Percentiles rank a stretch among this genome's conserved stretches.
Conservation (phyloP, 163 green algal genomes). For the Chloromonas sp. region DNA sequence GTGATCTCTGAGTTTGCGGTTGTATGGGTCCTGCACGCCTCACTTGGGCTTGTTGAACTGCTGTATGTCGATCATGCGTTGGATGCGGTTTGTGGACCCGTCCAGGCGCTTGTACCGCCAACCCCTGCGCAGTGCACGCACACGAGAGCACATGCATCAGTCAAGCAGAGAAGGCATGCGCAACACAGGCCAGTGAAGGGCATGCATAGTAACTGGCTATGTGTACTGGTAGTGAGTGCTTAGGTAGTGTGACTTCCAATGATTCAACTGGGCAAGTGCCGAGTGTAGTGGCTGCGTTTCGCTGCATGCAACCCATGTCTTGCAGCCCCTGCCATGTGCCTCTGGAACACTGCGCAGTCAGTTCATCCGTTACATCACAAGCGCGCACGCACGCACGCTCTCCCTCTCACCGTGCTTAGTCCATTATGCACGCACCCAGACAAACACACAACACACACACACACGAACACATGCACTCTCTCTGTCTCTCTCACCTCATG, state of each 20-base stretch:
- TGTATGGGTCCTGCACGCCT: neutral
- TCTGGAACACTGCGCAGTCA: no score
- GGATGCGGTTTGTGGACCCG: constrained; percentile 55
- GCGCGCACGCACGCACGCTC: no score
- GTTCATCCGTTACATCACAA: no score
- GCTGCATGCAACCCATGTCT: no score
- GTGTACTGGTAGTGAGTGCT: neutral
- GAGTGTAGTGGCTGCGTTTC: no score
- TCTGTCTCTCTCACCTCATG: constrained; percentile 6
- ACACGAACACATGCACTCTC: neutral
- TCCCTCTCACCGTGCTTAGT: no score
- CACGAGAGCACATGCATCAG: neutral
- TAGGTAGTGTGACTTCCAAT: neutral
- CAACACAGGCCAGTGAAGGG: no score
- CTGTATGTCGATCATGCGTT: constrained; percentile 69
- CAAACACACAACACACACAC: no score
- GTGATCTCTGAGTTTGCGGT: no score
- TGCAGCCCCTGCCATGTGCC: no score
- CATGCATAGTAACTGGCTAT: no score
- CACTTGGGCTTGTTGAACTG: constrained; percentile 55
- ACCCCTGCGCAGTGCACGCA: neutral
- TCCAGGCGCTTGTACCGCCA: constrained; percentile 46
- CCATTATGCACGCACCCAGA: no score
- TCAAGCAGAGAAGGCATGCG: neutral
- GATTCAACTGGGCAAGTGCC: neutral